Percentiles rank a stretch among this genome's conserved stretches.
Conservation (phyloP, 2,329 filamentous ascomycete species). For the Alternaria gaisen region DNA sequence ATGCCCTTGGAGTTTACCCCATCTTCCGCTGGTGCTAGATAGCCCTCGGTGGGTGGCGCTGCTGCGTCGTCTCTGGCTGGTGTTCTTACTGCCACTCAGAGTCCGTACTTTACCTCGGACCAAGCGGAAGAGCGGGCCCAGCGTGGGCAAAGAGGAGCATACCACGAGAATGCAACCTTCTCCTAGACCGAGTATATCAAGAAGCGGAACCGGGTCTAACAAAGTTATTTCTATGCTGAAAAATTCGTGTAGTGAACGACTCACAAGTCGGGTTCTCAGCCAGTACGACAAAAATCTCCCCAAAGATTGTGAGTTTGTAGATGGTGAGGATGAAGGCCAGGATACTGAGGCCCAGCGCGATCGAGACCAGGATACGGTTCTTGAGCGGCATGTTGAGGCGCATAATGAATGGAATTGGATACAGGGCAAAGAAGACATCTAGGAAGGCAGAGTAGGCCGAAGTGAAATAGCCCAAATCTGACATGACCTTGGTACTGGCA, state of each 20-base stretch:
- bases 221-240: not conserved
- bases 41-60: not conserved
- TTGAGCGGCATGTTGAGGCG: conserved; percentile 1
- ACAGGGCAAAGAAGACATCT: not conserved
- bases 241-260: not conserved
- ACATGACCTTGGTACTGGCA: conserved; percentile 3
- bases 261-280: not conserved
- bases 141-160: conserved; percentile 3
- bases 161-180: not conserved
- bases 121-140: conserved; percentile 1
- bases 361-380: not conserved
- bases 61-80: not conserved
- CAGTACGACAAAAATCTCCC: not conserved
- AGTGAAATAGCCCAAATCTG: conserved; percentile 1
- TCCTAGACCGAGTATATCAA: conserved; percentile 3
- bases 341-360: not conserved
- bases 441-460: conserved; percentile 3
- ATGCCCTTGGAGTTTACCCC: not conserved
- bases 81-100: not conserved
- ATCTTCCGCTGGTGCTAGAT: conserved; percentile 1
- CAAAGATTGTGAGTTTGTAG: conserved; percentile 4
- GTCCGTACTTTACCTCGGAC: not conserved
- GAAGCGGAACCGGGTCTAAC: not conserved
- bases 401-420: not conserved
- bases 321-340: conserved; percentile 3